Percentiles rank a stretch among this genome's conserved stretches.
phyloP scores from a whole-genome alignment of 805 yeast species.

The Candida boidinii region DNA sequence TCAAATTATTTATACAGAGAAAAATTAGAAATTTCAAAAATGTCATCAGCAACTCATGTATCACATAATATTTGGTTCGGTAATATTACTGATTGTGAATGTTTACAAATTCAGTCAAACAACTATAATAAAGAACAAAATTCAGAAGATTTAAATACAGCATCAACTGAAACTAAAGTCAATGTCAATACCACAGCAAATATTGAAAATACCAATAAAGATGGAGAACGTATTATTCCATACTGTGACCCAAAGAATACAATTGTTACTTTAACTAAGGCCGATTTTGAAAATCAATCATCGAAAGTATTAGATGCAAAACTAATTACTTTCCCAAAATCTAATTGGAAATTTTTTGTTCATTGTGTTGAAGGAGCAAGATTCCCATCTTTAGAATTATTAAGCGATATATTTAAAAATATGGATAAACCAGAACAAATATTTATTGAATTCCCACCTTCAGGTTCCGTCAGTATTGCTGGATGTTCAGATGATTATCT shows the following conservation, averaged over 20 bases:
- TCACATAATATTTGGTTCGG: conserved; percentile 65
- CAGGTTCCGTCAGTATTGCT: conserved; percentile 76
- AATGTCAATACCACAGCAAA: conserved; percentile 6
- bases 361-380: conserved; percentile 52
- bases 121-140: conserved; percentile 1
- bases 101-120: conserved; percentile 21
- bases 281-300: conserved; percentile 19
- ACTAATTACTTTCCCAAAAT: conserved; percentile 41
- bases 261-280: conserved; percentile 30
- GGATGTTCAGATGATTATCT: conserved; percentile 57
- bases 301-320: conserved; percentile 17
- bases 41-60: conserved; percentile 72
- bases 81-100: conserved; percentile 64
- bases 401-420: conserved; percentile 19
- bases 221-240: conserved; percentile 15
- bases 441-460: conserved; percentile 64
- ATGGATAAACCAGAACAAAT: conserved; percentile 14
- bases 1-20: conserved; percentile 63
- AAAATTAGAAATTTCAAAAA: conserved; percentile 70
- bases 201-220: not conserved
- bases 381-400: conserved; percentile 38
- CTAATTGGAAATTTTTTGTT: conserved; percentile 46
- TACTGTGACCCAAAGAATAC: conserved; percentile 44
- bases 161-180: not conserved
- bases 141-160: not conserved